A percentile compares a stretch with the other conserved stretches of the same genome.
These are phyloP conservation scores for Hsuehochloa calcarea DNA, from an alignment of 176 grass and related monocot species.

Conservation along the genomic window DNA sequence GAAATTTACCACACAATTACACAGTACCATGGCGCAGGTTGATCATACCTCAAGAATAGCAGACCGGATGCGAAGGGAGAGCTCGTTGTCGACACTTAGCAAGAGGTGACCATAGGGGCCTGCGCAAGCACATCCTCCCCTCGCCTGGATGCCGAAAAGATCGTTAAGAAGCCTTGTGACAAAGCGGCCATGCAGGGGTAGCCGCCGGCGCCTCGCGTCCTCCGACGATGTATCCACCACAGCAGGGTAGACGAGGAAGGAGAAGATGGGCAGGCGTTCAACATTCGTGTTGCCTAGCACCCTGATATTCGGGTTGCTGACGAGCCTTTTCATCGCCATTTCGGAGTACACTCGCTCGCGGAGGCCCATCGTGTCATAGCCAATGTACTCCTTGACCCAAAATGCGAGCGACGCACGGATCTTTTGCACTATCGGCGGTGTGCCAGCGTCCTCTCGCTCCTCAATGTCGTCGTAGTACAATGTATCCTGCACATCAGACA, in stretches of 20 bases:
- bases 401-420: constrained; percentile 65
- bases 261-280: constrained; percentile 63
- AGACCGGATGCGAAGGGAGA: constrained; percentile 61
- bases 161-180: constrained; percentile 66
- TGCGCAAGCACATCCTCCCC: constrained; percentile 76
- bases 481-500: constrained; percentile 47
- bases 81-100: constrained; percentile 41
- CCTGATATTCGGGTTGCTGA: constrained; percentile 36
- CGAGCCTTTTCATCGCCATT: constrained; percentile 42
- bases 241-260: constrained; percentile 60
- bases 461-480: constrained; percentile 60
- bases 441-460: constrained; percentile 70
- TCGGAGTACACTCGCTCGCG: constrained; percentile 39
- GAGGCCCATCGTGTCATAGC: constrained; percentile 40
- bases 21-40: background rate
- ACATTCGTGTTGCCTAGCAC: constrained; percentile 57
- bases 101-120: constrained; percentile 67
- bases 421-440: constrained; percentile 68
- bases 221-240: background rate
- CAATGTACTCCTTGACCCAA: constrained; percentile 80
- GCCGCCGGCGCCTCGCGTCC: background rate
- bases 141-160: constrained; percentile 83
- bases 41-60: constrained; percentile 46
- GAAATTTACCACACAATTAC: background rate
- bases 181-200: constrained; percentile 71